Conservation (phyloP, 495 filamentous ascomycete genomes). For the Neurospora sp. region DNA sequence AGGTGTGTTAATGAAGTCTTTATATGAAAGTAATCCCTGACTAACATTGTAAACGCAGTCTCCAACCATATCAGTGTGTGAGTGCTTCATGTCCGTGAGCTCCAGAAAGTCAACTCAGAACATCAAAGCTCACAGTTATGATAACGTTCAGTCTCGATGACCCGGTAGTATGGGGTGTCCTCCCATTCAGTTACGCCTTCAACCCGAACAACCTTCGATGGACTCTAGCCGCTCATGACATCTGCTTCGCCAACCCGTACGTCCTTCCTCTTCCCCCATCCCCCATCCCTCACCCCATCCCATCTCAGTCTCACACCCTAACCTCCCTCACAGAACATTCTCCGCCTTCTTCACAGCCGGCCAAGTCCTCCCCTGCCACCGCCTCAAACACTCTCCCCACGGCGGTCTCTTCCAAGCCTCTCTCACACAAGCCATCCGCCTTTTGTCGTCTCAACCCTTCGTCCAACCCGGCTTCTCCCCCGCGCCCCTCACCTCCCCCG, state of each 20-base stretch:
- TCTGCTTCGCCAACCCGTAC: constrained; percentile 71
- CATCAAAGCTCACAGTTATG: background rate
- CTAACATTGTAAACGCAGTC: constrained; percentile 42
- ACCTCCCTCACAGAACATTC: constrained; percentile 34
- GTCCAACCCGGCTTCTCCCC: constrained; percentile 22
- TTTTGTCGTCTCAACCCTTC: constrained; percentile 60
- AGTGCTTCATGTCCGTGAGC: constrained; percentile 33
- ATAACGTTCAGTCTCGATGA: constrained; percentile 65
- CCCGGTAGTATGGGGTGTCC: constrained; percentile 81
- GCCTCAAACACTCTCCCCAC: constrained; percentile 56
- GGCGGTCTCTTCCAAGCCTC: constrained; percentile 85
- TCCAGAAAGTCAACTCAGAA: background rate
- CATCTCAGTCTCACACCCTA: background rate
- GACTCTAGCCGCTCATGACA: constrained; percentile 83
- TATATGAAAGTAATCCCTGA: background rate
- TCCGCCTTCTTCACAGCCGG: constrained; percentile 70
- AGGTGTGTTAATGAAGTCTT: constrained; percentile 40
- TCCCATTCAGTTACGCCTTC: constrained; percentile 62
- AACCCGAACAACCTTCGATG: constrained; percentile 69
- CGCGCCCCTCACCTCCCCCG: background rate
- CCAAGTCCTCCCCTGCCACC: constrained; percentile 83
- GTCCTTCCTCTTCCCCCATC: constrained; percentile 1
- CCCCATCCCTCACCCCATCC: background rate
- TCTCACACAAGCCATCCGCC: constrained; percentile 73
- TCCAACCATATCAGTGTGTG: constrained; percentile 96